Conservation (phyloP, 257 asterid species). For the Cruciata laevipes region DNA sequence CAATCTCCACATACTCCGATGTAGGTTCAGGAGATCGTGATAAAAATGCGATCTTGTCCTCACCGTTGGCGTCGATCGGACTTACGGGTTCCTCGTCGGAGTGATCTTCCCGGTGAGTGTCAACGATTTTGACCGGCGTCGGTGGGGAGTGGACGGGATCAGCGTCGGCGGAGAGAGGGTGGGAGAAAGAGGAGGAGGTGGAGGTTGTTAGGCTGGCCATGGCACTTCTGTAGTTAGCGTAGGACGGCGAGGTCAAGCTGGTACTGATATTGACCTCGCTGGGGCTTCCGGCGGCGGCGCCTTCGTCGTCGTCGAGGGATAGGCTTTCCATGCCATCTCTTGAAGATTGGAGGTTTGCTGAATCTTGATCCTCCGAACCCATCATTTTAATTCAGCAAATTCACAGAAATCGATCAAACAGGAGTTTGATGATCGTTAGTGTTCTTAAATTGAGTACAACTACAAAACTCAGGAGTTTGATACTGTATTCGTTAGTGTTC, state of each 20-base stretch:
- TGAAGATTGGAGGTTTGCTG: slow-evolving; percentile 17
- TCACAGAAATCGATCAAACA: not conserved
- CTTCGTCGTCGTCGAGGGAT: slow-evolving; percentile 33
- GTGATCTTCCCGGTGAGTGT: slow-evolving; percentile 1
- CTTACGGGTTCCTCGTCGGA: slow-evolving; percentile 23
- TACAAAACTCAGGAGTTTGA: not conserved
- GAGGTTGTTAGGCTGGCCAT: slow-evolving; percentile 46
- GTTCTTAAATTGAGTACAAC: not conserved
- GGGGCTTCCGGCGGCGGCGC: slow-evolving; percentile 19
- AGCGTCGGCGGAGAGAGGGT: slow-evolving; percentile 40
- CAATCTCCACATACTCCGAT: slow-evolving; percentile 54
- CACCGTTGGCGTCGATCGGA: slow-evolving; percentile 33
- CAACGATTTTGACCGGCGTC: slow-evolving; percentile 1
- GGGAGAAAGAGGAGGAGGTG: slow-evolving; percentile 26
- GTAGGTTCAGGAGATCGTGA: slow-evolving; percentile 33
- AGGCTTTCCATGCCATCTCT: slow-evolving; percentile 53
- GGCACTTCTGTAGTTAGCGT: slow-evolving; percentile 61
- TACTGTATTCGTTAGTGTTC: not conserved
- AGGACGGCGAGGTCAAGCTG: slow-evolving; percentile 52
- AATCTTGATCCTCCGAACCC: slow-evolving; percentile 30
- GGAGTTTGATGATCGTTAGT: not conserved
- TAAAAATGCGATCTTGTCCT: slow-evolving; percentile 25
- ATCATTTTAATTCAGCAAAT: slow-evolving; percentile 22
- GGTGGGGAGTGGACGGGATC: slow-evolving; percentile 56
- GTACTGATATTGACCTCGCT: not conserved